Conservation (phyloP, 2,329 filamentous ascomycete genomes). For the Verticillium nubilum region DNA sequence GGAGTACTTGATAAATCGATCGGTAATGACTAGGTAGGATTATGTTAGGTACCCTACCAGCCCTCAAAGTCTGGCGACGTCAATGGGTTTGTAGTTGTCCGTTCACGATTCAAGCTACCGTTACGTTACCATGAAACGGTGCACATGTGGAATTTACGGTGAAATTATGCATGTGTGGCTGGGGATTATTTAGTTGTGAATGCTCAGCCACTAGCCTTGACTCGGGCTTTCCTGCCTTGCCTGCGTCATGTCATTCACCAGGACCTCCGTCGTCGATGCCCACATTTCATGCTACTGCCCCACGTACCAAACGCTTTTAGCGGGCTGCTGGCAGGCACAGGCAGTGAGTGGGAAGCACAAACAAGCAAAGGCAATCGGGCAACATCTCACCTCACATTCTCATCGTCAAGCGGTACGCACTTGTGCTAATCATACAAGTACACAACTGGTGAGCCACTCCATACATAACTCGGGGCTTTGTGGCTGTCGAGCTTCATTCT, state of each 20-base stretch:
- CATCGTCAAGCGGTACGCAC: neutral
- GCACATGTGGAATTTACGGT: too few relatives aligned
- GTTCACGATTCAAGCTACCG: too few relatives aligned
- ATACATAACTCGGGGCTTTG: neutral
- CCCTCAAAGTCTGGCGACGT: too few relatives aligned
- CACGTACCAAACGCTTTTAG: neutral
- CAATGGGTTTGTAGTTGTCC: too few relatives aligned
- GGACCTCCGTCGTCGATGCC: neutral
- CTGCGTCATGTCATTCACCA: neutral
- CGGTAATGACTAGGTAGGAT: too few relatives aligned
- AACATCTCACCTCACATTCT: neutral
- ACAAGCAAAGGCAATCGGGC: neutral
- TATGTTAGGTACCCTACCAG: too few relatives aligned
- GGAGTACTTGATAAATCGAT: too few relatives aligned
- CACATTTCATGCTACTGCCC: neutral
- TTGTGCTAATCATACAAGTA: neutral
- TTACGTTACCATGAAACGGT: too few relatives aligned
- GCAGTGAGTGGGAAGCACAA: neutral
- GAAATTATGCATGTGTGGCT: too few relatives aligned
- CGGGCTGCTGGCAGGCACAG: neutral
- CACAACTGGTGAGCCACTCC: neutral
- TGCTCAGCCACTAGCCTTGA: too few relatives aligned
- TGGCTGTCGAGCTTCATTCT: neutral
- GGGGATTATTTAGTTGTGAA: too few relatives aligned
- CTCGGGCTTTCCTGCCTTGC: neutral